Evolutionary conservation across 2,329 filamentous ascomycete species (phyloP).

Genomic region (Aspergillus sp.): DNA sequence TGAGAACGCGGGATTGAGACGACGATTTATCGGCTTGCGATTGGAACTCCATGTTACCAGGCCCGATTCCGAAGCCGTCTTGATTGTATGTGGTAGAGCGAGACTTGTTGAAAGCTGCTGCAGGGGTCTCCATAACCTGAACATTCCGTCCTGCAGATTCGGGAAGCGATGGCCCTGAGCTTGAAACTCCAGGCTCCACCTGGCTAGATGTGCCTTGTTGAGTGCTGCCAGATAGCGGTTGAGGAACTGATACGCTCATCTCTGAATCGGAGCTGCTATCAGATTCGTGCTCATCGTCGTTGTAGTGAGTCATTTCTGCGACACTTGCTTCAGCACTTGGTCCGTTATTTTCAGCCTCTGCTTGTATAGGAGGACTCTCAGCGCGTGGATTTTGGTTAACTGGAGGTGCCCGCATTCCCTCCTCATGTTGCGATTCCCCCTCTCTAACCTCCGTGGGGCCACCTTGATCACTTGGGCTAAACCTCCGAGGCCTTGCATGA

Average conservation of each 20-base stretch:
- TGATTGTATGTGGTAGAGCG: conserved; percentile 1
- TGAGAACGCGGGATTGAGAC: conserved; percentile 34
- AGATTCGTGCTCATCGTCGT: conserved; percentile 7
- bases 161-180: conserved; percentile 24
- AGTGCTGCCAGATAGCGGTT: conserved; percentile 25
- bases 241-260: conserved; percentile 38
- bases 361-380: background rate
- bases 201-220: conserved; percentile 27
- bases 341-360: background rate
- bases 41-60: conserved; percentile 12
- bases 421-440: background rate
- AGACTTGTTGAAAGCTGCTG: conserved; percentile 11
- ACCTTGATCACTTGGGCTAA: background rate
- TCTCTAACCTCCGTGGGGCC: background rate
- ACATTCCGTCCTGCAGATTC: conserved; percentile 18
- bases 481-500: background rate
- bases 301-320: background rate
- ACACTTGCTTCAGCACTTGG: background rate
- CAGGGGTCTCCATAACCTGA: conserved; percentile 36
- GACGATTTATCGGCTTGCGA: conserved; percentile 29
- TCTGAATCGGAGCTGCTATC: conserved; percentile 34
- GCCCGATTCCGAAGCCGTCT: background rate
- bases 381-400: background rate
- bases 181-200: conserved; percentile 21
- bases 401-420: background rate